Percentiles rank a stretch among this genome's conserved stretches.
These are phyloP conservation scores for Phytophthora cactorum DNA, from an alignment of 352 stramenopile species.

Conservation along the genomic window DNA sequence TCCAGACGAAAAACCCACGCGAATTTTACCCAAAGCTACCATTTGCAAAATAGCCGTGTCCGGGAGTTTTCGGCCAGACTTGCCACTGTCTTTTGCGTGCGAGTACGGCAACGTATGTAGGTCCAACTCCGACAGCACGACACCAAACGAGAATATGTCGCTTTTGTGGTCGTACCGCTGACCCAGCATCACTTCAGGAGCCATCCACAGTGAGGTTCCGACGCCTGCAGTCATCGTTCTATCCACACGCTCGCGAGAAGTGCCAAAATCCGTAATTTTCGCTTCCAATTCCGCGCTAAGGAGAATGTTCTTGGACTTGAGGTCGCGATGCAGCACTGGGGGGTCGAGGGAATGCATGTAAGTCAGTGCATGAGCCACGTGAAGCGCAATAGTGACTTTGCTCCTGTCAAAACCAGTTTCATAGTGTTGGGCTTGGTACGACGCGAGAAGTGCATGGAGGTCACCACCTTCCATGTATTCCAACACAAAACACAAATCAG, in stretches of 20 bases:
- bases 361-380: neutral
- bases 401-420: neutral
- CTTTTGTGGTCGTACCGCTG: constrained; percentile 33
- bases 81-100: constrained; percentile 12
- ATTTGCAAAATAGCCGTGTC: constrained; percentile 39
- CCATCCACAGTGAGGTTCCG: constrained; percentile 37
- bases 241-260: constrained; percentile 32
- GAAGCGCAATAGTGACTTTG: neutral
- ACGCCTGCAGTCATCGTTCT: constrained; percentile 48
- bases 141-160: constrained; percentile 38
- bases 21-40: constrained; percentile 39
- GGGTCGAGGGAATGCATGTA: neutral
- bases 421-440: neutral
- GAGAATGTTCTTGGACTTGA: neutral
- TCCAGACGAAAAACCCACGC: constrained; percentile 39
- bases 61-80: constrained; percentile 10
- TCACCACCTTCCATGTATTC: neutral
- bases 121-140: constrained; percentile 40
- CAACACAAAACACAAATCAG: too few relatives aligned
- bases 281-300: constrained; percentile 21
- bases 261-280: constrained; percentile 56
- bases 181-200: constrained; percentile 47
- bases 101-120: constrained; percentile 37
- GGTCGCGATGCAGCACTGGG: neutral
- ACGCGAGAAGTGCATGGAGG: neutral